These are phyloP conservation scores for Saccharomyces jurei DNA, from an alignment of 805 yeast species.

Conservation along the genomic window DNA sequence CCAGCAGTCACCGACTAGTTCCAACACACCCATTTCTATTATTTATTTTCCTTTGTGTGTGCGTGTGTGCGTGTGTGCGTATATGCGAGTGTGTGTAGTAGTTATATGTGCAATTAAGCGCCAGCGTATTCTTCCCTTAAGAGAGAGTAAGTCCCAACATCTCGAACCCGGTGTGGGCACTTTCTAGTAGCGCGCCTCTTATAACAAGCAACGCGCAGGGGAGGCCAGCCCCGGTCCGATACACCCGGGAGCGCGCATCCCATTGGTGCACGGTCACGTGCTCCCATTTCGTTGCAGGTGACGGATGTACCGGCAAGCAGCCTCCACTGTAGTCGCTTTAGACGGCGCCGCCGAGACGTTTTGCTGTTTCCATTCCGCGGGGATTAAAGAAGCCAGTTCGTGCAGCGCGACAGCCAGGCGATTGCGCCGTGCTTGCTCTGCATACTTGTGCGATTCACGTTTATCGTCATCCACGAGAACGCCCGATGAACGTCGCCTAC, in stretches of 20 bases:
- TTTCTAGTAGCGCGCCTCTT: slow-evolving; percentile 1
- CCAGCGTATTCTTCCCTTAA: neutral
- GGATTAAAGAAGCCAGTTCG: slow-evolving; percentile 62
- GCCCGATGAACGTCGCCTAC: slow-evolving; percentile 1
- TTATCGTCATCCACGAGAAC: slow-evolving; percentile 8
- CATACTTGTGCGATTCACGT: slow-evolving; percentile 63
- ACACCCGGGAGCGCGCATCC: neutral
- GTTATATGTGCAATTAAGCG: neutral
- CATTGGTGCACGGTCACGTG: neutral
- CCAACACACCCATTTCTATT: slow-evolving; percentile 20
- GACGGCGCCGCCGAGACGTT: slow-evolving; percentile 58
- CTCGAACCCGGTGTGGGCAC: neutral
- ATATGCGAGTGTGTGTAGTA: neutral
- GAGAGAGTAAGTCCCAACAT: neutral
- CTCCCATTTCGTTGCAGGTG: slow-evolving; percentile 28
- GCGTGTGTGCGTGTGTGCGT: neutral
- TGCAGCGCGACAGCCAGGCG: slow-evolving; percentile 82
- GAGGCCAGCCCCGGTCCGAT: slow-evolving; percentile 56
- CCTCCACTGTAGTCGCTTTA: slow-evolving; percentile 91
- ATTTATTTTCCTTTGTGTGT: neutral
- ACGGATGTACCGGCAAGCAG: slow-evolving; percentile 66
- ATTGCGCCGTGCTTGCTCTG: slow-evolving; percentile 93
- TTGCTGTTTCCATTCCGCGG: slow-evolving; percentile 45
- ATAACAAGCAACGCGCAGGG: slow-evolving; percentile 35
- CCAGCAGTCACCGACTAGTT: slow-evolving; percentile 33